These are phyloP conservation scores for Elaeis guineensis DNA, from an alignment of 176 grass and related monocot genomes.

Conservation along the genomic window DNA sequence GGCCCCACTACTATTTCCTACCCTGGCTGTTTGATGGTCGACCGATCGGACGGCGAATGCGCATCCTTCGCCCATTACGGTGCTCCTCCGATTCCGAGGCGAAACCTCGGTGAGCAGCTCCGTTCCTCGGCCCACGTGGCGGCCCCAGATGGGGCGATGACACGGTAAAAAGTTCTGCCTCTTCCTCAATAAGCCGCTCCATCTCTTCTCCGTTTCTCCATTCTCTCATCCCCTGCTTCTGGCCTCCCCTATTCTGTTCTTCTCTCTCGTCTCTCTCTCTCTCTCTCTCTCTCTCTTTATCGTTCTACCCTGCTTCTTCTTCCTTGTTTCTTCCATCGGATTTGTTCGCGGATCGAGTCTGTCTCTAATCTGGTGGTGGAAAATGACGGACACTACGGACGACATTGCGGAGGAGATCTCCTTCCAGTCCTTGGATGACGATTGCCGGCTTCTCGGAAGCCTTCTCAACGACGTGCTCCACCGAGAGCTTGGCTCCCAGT, in stretches of 20 bases:
- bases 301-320: not conserved
- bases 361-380: not conserved
- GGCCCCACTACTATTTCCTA: too few species aligned
- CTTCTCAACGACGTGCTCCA: conserved; percentile 84
- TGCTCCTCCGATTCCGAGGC: too few species aligned
- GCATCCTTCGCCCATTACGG: too few species aligned
- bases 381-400: conserved; percentile 68
- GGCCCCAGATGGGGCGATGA: too few species aligned
- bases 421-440: conserved; percentile 90
- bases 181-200: conserved; percentile 1
- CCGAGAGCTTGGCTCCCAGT: conserved; percentile 71
- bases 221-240: not conserved
- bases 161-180: too few species aligned
- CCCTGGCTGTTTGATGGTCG: too few species aligned
- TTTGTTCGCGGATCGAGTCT: not conserved
- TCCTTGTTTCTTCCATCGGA: not conserved
- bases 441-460: conserved; percentile 82
- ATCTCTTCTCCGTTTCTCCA: not conserved
- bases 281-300: not conserved
- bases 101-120: too few species aligned
- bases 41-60: too few species aligned
- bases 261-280: not conserved
- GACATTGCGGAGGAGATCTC: conserved; percentile 93
- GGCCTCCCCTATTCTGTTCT: not conserved
- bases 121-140: too few species aligned